A percentile compares a stretch with the other conserved stretches of the same genome.
phyloP scores from a whole-genome alignment of 176 grass and related monocot species.

The Eragrostis nindensis region DNA sequence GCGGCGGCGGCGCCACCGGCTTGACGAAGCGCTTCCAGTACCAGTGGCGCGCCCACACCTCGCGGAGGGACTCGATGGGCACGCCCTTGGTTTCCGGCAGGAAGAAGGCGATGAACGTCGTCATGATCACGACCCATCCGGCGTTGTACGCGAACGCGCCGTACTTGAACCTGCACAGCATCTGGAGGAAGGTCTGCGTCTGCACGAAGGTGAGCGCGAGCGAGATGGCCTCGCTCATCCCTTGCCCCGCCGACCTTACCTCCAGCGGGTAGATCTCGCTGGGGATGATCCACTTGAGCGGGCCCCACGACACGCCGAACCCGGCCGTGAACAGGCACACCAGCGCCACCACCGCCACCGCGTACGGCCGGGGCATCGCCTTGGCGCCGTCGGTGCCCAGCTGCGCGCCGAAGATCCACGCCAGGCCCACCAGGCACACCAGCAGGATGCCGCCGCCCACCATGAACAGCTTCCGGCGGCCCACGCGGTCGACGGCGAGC shows the following conservation, averaged over 20 bases:
- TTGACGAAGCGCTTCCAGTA: slow-evolving; percentile 74
- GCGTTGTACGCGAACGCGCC: slow-evolving; percentile 72
- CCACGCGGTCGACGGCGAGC: slow-evolving; percentile 41
- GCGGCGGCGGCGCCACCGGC: neutral
- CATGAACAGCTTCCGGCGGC: slow-evolving; percentile 57
- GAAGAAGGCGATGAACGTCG: slow-evolving; percentile 59
- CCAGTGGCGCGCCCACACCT: slow-evolving; percentile 60
- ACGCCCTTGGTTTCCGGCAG: slow-evolving; percentile 83
- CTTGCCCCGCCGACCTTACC: slow-evolving; percentile 72
- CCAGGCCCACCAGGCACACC: slow-evolving; percentile 48
- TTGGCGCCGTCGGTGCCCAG: slow-evolving; percentile 40
- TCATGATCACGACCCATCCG: slow-evolving; percentile 71
- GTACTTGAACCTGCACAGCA: slow-evolving; percentile 78
- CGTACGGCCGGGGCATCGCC: slow-evolving; percentile 50
- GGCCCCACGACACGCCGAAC: slow-evolving; percentile 78
- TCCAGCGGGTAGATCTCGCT: slow-evolving; percentile 88
- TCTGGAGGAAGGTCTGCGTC: slow-evolving; percentile 76
- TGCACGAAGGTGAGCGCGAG: slow-evolving; percentile 66
- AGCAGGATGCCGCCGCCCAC: slow-evolving; percentile 51
- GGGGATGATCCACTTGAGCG: slow-evolving; percentile 67
- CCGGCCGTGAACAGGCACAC: slow-evolving; percentile 66
- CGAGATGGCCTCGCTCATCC: slow-evolving; percentile 63
- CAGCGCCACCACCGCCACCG: slow-evolving; percentile 58
- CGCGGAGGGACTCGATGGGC: slow-evolving; percentile 61
- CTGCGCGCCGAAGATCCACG: slow-evolving; percentile 67